A percentile compares a stretch with the other conserved stretches of the same genome.
These are phyloP conservation scores for Lagenidium giganteum DNA, from an alignment of 352 stramenopile genomes.

Conservation along the genomic window DNA sequence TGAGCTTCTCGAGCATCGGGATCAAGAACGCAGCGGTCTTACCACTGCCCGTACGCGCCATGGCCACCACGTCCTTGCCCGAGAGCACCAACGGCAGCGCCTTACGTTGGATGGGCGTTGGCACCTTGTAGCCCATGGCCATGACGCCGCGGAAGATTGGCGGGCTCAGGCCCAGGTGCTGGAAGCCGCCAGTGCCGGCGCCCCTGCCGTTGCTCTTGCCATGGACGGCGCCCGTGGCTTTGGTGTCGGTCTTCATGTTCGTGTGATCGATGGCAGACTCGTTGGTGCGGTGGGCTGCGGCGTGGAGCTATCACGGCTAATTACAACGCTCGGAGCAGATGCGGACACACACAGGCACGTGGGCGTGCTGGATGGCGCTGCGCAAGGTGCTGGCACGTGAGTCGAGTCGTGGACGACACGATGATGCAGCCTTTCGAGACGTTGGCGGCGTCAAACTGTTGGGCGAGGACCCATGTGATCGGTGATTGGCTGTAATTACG, in stretches of 20 bases:
- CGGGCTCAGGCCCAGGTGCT: conserved; percentile 78
- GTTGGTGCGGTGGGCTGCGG: too few species aligned
- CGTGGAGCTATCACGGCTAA: too few species aligned
- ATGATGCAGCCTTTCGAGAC: too few species aligned
- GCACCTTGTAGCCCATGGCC: conserved; percentile 95
- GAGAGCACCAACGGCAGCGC: conserved; percentile 95
- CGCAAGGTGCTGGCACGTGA: too few species aligned
- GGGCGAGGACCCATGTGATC: too few species aligned
- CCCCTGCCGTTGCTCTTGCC: conserved; percentile 81
- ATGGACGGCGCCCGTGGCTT: conserved; percentile 36
- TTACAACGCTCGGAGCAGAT: too few species aligned
- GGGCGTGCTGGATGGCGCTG: too few species aligned
- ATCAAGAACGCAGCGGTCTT: conserved; percentile 99
- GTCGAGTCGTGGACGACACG: too few species aligned
- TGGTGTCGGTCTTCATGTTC: conserved; percentile 27
- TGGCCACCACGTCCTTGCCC: conserved; percentile 96
- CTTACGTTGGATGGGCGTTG: conserved; percentile 99
- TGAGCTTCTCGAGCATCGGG: conserved; percentile 96
- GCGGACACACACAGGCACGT: too few species aligned
- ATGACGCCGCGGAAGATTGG: conserved; percentile 84
- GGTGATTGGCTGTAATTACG: too few species aligned
- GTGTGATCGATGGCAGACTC: too few species aligned
- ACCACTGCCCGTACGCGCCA: conserved; percentile 96
- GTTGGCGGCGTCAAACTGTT: too few species aligned
- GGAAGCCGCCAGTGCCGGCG: conserved; percentile 73